A percentile compares a stretch with the other conserved stretches of the same genome.
phyloP scores from a whole-genome alignment of 768 basidiomycete species.

The Baorangia bicolor region DNA sequence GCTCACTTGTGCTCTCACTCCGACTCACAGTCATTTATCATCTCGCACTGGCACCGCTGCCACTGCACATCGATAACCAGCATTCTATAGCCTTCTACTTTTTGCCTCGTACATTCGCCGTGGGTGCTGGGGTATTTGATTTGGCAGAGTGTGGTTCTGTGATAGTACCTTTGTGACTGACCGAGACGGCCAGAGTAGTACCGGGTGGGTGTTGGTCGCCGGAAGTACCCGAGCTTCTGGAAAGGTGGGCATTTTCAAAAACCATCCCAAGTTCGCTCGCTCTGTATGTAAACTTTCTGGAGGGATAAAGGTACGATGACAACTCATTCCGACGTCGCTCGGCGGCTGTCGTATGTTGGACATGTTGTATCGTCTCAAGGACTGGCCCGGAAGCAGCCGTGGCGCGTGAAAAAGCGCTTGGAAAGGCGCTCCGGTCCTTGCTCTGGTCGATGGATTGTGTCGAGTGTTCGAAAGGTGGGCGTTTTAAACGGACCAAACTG shows the following conservation, averaged over 20 bases:
- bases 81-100: no score
- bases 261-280: background rate
- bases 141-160: background rate
- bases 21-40: no score
- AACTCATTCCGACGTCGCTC: no score
- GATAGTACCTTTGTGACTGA: no score
- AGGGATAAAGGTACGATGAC: background rate
- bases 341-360: background rate
- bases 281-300: background rate
- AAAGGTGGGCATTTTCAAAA: background rate
- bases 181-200: no score
- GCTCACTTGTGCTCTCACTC: no score
- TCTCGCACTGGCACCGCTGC: background rate
- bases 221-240: background rate
- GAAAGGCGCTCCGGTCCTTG: constrained; percentile 76
- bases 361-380: constrained; percentile 46
- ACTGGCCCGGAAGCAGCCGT: constrained; percentile 49
- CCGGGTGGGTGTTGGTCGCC: background rate
- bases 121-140: background rate
- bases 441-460: constrained; percentile 90
- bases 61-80: background rate
- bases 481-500: constrained; percentile 89
- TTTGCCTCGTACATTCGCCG: background rate
- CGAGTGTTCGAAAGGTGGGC: constrained; percentile 91
- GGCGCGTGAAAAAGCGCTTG: constrained; percentile 58